Evolutionary conservation across 352 stramenopile genomes (phyloP).

Genomic region (Phytopythium ostracodes): DNA sequence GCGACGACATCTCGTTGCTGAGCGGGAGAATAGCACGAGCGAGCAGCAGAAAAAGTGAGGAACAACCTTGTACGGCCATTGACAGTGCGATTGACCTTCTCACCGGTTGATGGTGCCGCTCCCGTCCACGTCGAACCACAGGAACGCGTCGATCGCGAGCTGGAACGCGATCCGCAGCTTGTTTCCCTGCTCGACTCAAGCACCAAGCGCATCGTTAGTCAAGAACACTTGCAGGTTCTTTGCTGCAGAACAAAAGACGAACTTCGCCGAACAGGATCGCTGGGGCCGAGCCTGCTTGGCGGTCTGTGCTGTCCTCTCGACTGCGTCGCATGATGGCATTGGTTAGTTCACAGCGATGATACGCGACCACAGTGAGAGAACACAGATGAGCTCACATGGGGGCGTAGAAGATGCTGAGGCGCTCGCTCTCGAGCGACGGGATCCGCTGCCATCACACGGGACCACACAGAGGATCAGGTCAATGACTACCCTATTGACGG

Average conservation of each 20-base stretch:
- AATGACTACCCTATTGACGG: too few relatives aligned
- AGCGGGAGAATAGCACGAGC: too few relatives aligned
- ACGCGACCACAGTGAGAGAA: too few relatives aligned
- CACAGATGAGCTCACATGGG: conserved; percentile 37
- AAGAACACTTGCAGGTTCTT: not conserved
- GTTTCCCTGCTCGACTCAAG: conserved; percentile 38
- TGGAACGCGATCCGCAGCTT: conserved; percentile 80
- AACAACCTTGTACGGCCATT: too few relatives aligned
- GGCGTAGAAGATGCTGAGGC: conserved; percentile 79
- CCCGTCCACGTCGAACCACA: conserved; percentile 83
- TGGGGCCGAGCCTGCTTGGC: conserved; percentile 13
- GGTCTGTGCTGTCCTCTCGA: not conserved
- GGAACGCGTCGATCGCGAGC: conserved; percentile 75
- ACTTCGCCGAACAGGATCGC: conserved; percentile 73
- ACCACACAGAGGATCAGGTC: too few relatives aligned
- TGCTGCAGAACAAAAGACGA: not conserved
- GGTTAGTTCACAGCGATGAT: not conserved
- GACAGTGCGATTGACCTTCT: too few relatives aligned
- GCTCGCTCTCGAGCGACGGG: conserved; percentile 60
- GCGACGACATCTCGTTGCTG: conserved; percentile 61
- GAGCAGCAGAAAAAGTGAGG: not conserved
- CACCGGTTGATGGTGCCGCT: conserved; percentile 74
- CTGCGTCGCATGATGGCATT: not conserved
- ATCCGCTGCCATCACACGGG: too few relatives aligned
- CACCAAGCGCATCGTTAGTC: not conserved